Evolutionary conservation across 78 protist species (phyloP).

Genomic region (Dictyostelium firmibasis): DNA sequence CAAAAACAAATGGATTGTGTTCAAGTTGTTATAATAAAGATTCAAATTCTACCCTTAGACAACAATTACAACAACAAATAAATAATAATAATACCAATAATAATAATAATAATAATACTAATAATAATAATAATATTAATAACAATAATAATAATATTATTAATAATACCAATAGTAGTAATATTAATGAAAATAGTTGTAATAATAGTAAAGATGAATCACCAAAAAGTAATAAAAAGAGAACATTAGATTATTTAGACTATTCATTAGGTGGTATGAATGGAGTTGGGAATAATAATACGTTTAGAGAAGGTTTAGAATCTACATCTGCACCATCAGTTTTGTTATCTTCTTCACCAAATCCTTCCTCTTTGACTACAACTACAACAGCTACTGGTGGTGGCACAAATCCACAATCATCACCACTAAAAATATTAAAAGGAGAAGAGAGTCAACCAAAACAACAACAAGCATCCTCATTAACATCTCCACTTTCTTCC

Average conservation of each 20-base stretch:
- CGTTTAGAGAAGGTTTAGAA: background rate
- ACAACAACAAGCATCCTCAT: background rate
- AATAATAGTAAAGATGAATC: background rate
- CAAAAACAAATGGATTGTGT: constrained; percentile 53
- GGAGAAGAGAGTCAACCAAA: background rate
- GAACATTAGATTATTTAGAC: constrained; percentile 9
- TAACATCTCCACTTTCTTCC: background rate
- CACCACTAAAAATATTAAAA: constrained; percentile 14
- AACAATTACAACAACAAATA: constrained; percentile 14
- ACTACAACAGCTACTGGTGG: background rate
- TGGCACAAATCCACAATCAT: background rate
- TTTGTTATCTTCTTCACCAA: background rate
- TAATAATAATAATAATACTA: background rate
- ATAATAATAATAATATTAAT: constrained; percentile 9
- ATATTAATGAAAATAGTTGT: background rate
- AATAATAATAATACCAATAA: constrained; percentile 15
- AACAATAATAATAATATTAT: background rate
- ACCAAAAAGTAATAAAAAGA: constrained; percentile 16
- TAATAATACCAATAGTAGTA: background rate
- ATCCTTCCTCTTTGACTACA: background rate
- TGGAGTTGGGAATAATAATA: background rate
- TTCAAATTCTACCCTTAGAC: background rate
- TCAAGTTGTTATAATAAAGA: constrained; percentile 64
- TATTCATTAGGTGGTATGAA: background rate
- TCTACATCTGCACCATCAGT: background rate